Evolutionary conservation across 495 filamentous ascomycete species (phyloP), one percentile per base, ranked within the genome.

Genomic region (Trichoderma gamsii): DNA sequence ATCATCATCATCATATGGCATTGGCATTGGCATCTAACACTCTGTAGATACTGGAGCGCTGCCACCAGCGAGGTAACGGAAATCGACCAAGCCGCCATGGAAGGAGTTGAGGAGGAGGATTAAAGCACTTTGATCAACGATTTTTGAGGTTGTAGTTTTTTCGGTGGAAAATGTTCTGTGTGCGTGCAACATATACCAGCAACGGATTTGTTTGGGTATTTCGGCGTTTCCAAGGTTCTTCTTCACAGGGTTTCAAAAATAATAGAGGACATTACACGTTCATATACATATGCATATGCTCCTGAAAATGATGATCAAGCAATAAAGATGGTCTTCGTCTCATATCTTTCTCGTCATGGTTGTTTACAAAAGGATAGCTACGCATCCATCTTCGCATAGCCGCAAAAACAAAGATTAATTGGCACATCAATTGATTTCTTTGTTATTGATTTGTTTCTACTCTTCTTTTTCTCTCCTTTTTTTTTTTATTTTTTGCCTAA

Each of bases 51-150:
- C 70, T 92, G 89, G 87, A 86, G 79, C 69, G 81, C 85, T 7
- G 83, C 80, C 0, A 83, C 77, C n/a, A 79, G 82, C 52, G 76
- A 85, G 69, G 85, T 90, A 29, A 89, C 80, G 2, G 86, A 85
- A 72, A 76, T 89, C 56, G 74, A 79, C 18, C 64, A 65, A 0
- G 69, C 68, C 15, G 72, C 70, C 4, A 70, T 69, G 67, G 74
- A 72, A 0, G 73, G 63, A 1, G 70, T 72, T 35, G 74, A 76
- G 67, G 71, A 68, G 43, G 69, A 75, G 56, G 72, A 61, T 27
- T 32, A 61, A 61, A 16, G 56, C 12, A 12, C 12, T 71, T 69
- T 69, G 68, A 66, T 67, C 49, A 59, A 67, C 64, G 70, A 71
- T 18, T 68, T 69, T 16, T 11, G 41, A 38, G 18, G 12, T 1